phyloP scores from a whole-genome alignment of 2,329 filamentous ascomycete species.

The Trichoderma pleuroti region DNA sequence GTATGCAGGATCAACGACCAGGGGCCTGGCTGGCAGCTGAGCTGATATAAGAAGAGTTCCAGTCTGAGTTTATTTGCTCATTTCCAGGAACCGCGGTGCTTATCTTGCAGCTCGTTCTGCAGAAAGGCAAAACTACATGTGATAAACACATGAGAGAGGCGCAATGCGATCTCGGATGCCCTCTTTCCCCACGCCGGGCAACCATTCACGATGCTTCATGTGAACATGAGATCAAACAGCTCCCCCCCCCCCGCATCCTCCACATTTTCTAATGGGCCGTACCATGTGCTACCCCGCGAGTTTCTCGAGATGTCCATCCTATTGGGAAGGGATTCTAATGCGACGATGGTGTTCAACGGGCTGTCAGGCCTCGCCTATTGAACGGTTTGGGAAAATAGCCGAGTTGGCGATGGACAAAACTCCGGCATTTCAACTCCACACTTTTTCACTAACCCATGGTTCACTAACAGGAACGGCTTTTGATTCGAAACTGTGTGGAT shows the following conservation, averaged over 20 bases:
- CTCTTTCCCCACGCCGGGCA: neutral
- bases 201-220: neutral
- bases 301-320: neutral
- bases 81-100: neutral
- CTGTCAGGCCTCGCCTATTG: neutral
- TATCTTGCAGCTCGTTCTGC: neutral
- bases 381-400: slow-evolving; percentile 3
- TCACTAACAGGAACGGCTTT: too few relatives aligned
- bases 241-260: neutral
- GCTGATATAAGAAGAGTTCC: neutral
- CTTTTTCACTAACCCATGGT: neutral
- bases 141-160: neutral
- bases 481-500: too few relatives aligned
- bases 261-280: neutral
- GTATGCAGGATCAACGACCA: neutral
- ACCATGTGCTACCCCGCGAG: neutral
- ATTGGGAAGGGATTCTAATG: neutral
- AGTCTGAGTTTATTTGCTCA: neutral
- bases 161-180: neutral
- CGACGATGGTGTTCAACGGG: neutral
- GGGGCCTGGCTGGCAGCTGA: neutral
- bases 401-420: neutral
- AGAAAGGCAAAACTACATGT: neutral
- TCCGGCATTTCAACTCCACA: neutral
- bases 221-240: neutral